Evolutionary conservation across 306 rosid genomes (phyloP).

Genomic region (Pyrus pyrifolia): DNA sequence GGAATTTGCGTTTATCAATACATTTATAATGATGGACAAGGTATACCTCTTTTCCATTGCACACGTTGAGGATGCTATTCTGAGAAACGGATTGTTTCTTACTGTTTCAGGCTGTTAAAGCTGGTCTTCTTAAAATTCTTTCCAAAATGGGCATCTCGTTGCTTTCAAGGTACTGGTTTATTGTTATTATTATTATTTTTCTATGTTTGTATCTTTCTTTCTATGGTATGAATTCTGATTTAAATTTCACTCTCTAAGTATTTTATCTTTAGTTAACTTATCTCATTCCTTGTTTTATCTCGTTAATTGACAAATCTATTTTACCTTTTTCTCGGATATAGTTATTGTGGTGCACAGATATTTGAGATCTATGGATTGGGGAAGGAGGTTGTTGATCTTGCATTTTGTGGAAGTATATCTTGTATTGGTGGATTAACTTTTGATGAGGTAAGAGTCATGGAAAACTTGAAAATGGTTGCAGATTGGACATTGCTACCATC

Average conservation of each 20-base stretch:
- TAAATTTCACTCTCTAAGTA: neutral
- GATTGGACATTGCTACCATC: neutral
- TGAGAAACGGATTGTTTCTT: slow-evolving; percentile 14
- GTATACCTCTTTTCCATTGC: neutral
- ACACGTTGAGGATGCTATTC: neutral
- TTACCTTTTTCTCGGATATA: slow-evolving; percentile 31
- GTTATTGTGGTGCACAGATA: slow-evolving; percentile 98
- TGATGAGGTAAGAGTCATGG: slow-evolving; percentile 72
- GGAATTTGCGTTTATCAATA: neutral
- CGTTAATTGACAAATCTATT: slow-evolving; percentile 19
- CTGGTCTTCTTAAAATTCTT: slow-evolving; percentile 95
- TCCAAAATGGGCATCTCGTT: slow-evolving; percentile 96
- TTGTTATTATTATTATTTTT: neutral
- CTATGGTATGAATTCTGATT: neutral
- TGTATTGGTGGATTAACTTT: slow-evolving; percentile 89
- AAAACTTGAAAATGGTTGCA: neutral
- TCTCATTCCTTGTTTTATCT: neutral
- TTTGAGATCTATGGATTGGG: slow-evolving; percentile 96
- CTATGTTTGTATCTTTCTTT: neutral
- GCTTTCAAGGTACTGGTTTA: slow-evolving; percentile 72
- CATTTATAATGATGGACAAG: neutral
- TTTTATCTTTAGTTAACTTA: neutral
- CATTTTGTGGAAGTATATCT: slow-evolving; percentile 88
- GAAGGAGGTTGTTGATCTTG: slow-evolving; percentile 77
- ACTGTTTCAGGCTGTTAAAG: slow-evolving; percentile 70